Evolutionary conservation across 495 filamentous ascomycete species (phyloP), one percentile per base, ranked within the genome.

Genomic region (Lasiosphaeris hirsuta): DNA sequence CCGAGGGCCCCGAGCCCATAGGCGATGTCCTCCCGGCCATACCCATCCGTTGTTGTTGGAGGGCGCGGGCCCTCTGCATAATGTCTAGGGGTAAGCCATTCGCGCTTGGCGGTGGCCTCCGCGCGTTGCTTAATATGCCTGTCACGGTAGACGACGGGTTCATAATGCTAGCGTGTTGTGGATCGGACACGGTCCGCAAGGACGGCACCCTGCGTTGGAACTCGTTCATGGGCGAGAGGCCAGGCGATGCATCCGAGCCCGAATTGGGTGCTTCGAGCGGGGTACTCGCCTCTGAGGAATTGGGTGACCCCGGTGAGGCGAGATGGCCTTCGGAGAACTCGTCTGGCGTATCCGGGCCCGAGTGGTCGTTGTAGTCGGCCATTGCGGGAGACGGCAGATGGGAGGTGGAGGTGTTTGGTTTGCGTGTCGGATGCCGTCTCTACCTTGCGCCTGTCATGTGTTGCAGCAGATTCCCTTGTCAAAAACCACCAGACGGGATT

Each of bases 131-230:
- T 62, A 96, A 68, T 38, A 86, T 82, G n/a, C 88, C 92, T 33
- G 95, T 70, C 51, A 88, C 89, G 49, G 86, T 90, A 15, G 92
- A 93, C 15, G 86, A 89, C 2, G 87, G 72, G 52, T 79, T 87
- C 79, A 94, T 89, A 42, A 75, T 75, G 7, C 70, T 69, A 1
- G 69, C 55, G 19, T 70, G 65, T 30, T 81, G 80, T 2, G 77
- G 71, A 53, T 86, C 85, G 54, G 80, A 80, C 18, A 82, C 69
- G 7, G 81, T 77, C 56, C 80, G 76, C 36, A 86, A 59, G 4
- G 81, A 82, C 34, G 81, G 80, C 42, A 84, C 63, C 62, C 81
- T 72, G 57, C 72, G 74, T 13, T 73, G 72, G 15, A 39, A 34
- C 6, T 75, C 72, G 52, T 42, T 38, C 23, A 49, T 30, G 36